Evolutionary conservation across 768 basidiomycete species (phyloP), one percentile per base, ranked within the genome.

Genomic region (Kwoniella dendrophila): DNA sequence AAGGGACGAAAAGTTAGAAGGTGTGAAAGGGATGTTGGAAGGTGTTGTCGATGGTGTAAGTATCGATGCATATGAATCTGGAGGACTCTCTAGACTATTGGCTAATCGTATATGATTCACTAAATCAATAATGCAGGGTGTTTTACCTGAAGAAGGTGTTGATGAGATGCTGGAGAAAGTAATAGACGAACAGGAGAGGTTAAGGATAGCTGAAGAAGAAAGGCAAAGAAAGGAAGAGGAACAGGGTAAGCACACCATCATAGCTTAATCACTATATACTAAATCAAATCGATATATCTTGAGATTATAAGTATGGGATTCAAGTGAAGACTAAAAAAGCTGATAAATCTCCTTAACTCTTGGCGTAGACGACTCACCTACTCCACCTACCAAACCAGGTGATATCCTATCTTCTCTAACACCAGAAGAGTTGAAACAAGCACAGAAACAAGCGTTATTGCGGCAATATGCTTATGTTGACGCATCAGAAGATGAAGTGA

Each of bases 401-500:
- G 62, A 57, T 33, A 64, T 75, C 47, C 43, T 70, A 6, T 59
- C 61, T 14, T 66, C 66, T 5, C 62, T 78, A 7, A 59, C 73
- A 2, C 70, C 70, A 0, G 73, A 71, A 54, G 77, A 78, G 51
- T 67, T 74, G 14, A 76, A 70, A 4, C 68, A 69, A 3, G 75
- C 75, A 1, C 65, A 70, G 43, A 59, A 56, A 18, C 59, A 68
- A 47, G 77, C 77, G 8, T 50, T 78, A 24, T 33, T 76, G 7
- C 65, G 71, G 22, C 72, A 73, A 61, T 78, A 77, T 51, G 77
- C 72, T 14, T 78, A 78, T 44, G 64, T 78, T 10, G 77, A 78
- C 29, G 75, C 70, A 16, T 63, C 63, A 12, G 41, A 48, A 26
- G 57, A 41, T 6, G 62, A 59, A 18, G 53, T 52, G 16, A 24